phyloP scores from a whole-genome alignment of 257 asterid species.

The Plectranthus barbatus region DNA sequence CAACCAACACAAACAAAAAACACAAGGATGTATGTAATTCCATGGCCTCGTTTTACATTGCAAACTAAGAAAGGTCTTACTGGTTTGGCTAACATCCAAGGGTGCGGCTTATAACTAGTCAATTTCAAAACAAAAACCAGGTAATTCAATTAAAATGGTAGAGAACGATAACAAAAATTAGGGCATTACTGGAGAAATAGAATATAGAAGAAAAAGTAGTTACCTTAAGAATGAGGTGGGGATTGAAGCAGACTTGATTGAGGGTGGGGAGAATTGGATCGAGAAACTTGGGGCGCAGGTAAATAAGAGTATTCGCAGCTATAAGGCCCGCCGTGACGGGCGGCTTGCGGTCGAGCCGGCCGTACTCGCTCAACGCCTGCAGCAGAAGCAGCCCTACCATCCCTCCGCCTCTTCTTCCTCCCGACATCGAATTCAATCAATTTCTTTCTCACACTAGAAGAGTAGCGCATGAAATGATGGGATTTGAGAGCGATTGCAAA shows the following conservation, averaged over 20 bases:
- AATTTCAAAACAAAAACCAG: background rate
- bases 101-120: background rate
- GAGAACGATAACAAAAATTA: background rate
- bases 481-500: background rate
- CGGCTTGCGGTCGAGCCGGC: conserved; percentile 64
- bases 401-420: conserved; percentile 51
- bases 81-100: too few relatives aligned
- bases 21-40: too few relatives aligned
- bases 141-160: background rate
- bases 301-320: conserved; percentile 69
- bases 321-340: conserved; percentile 80
- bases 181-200: background rate
- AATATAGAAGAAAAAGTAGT: background rate
- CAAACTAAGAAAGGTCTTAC: too few relatives aligned
- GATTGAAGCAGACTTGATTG: conserved; percentile 76
- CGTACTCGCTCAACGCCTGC: conserved; percentile 63
- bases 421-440: conserved; percentile 23
- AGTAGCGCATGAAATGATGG: background rate
- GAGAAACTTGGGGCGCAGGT: conserved; percentile 52
- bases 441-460: background rate
- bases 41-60: too few relatives aligned
- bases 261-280: conserved; percentile 49
- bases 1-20: too few relatives aligned
- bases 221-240: conserved; percentile 84
- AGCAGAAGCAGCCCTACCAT: conserved; percentile 62